These are phyloP conservation scores for Amphirosellinia nigrospora DNA, from an alignment of 495 filamentous ascomycete genomes.

Conservation along the genomic window DNA sequence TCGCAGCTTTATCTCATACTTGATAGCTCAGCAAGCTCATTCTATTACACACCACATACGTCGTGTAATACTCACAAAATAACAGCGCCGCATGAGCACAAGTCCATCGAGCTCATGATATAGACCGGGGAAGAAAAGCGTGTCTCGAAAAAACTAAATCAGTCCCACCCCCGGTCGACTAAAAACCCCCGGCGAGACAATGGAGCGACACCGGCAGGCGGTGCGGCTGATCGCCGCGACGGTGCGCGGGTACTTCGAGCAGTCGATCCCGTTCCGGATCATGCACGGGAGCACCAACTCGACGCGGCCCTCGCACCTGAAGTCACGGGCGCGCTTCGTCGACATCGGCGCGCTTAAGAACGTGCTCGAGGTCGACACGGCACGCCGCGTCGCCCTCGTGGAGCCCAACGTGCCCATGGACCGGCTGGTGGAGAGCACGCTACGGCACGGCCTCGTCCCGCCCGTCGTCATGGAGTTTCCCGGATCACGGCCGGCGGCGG, in stretches of 20 bases:
- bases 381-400: slow-evolving; percentile 53
- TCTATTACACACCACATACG: neutral
- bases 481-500: slow-evolving; percentile 68
- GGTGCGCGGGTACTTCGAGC: slow-evolving; percentile 62
- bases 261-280: slow-evolving; percentile 71
- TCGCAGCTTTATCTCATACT: neutral
- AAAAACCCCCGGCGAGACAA: slow-evolving; percentile 40
- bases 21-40: neutral
- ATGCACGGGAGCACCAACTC: slow-evolving; percentile 80
- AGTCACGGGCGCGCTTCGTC: slow-evolving; percentile 38
- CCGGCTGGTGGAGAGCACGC: slow-evolving; percentile 57
- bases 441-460: slow-evolving; percentile 60
- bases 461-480: slow-evolving; percentile 68
- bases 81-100: neutral
- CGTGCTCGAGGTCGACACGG: slow-evolving; percentile 49
- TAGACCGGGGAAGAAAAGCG: neutral
- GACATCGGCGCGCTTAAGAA: slow-evolving; percentile 49
- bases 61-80: neutral
- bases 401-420: slow-evolving; percentile 75
- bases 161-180: slow-evolving; percentile 1
- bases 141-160: neutral
- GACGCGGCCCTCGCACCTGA: slow-evolving; percentile 59
- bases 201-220: slow-evolving; percentile 54
- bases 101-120: neutral
- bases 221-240: slow-evolving; percentile 54